These are phyloP conservation scores for Selaginella tamariscina DNA, from an alignment of 75 land plant species.

Conservation along the genomic window DNA sequence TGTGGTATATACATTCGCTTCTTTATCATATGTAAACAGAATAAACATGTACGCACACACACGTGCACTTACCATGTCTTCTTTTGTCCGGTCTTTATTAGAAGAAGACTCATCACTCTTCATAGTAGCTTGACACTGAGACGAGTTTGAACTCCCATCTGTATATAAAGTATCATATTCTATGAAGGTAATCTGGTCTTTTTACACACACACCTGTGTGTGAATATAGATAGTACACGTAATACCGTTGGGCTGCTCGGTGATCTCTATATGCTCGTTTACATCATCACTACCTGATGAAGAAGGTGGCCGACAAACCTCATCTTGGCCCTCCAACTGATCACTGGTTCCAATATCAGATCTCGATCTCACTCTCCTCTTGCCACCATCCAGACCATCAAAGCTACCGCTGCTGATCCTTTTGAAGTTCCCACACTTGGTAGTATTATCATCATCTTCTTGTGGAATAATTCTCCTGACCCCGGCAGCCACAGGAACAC, in stretches of 20 bases:
- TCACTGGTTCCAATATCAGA: too few species aligned
- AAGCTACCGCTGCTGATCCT: not conserved
- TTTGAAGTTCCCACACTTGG: not conserved
- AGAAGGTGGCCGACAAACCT: too few species aligned
- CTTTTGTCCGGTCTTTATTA: not conserved
- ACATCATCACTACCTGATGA: not conserved
- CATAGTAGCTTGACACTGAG: not conserved
- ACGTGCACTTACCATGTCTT: too few species aligned
- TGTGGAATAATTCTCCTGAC: not conserved
- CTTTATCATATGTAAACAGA: too few species aligned
- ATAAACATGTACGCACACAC: too few species aligned
- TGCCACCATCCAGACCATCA: not conserved
- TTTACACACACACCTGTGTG: too few species aligned
- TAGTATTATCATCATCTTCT: not conserved
- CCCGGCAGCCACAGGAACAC: constrained; percentile 21
- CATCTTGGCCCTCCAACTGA: not conserved
- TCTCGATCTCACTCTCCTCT: not conserved
- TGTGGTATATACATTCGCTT: too few species aligned
- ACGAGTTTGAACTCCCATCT: not conserved
- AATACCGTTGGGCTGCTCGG: not conserved
- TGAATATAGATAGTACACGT: too few species aligned
- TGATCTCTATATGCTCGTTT: not conserved
- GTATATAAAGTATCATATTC: not conserved
- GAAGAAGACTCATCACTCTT: not conserved
- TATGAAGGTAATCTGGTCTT: too few species aligned